Base-by-base conservation (phyloP, 192 early-diverging fungal species). In the Backusella tarrabulga region DNA sequence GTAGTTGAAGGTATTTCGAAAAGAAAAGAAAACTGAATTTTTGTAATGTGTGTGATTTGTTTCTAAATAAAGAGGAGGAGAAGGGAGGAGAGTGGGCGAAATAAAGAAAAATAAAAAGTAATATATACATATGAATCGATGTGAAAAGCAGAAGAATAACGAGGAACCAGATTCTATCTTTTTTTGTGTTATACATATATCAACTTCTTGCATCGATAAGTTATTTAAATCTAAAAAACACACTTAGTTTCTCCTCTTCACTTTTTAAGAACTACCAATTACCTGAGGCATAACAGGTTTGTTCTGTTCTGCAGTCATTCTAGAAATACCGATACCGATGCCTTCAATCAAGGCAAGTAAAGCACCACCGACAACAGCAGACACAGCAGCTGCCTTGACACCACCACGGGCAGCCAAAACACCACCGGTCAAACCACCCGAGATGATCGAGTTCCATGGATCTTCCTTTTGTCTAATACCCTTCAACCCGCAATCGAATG, bases 401-500 rank as follows among this genome's bases (percentile, higher is more conserved):
- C 93, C 94, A 76, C 90, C 92, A 78, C 98, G 92, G 29, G 94
- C 95, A 52, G 98, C 97, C 63, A 99, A 83, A 71, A 98, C 88
- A 9, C 95, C 98, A 54, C 98, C 97, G 1, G 98, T 99, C 66
- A 97, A 90, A 67, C 94, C 94, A 72, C 98, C 98, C 21, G 95
- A 93, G 60, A 92, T 85, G 73, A 99, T 99, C 17, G 97, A 88
- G 85, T 99, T 99, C 98, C 98, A 99, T 29, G 96, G 93, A 86
- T 99, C 98, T 78, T 99, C 98, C 91, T 98, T 99, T 81, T 96
- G 95, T 84, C 98, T 90, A 34, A 98, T 84, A 68, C 93, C 91
- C 76, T 95, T 96, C 68, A 99, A 87, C 70, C 91, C 92, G 81
- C 98, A 99, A 83, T 99, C 98, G 77, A 97, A 96, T 7, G 97